Percentiles rank a stretch among this genome's conserved stretches.
These are phyloP conservation scores for Borealophlyctis nickersoniae DNA, from an alignment of 192 early-diverging fungal genomes.

Conservation along the genomic window DNA sequence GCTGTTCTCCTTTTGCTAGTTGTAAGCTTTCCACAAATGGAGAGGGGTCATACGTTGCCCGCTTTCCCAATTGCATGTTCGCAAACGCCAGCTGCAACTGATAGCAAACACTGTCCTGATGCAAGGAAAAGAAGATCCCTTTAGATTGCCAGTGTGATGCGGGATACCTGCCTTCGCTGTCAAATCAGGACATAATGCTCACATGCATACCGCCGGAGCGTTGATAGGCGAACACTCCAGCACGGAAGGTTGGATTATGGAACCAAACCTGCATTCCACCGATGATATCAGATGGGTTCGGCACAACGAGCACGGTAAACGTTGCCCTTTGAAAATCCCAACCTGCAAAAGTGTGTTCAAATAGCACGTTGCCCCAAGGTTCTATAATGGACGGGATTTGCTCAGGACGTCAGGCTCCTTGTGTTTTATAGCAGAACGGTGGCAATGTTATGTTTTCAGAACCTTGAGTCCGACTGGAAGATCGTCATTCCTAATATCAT, in stretches of 20 bases:
- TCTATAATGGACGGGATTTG: too few species aligned
- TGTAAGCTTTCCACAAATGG: neutral
- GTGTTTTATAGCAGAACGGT: too few species aligned
- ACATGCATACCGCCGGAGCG: neutral
- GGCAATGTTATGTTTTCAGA: too few species aligned
- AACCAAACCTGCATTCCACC: neutral
- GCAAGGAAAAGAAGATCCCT: too few species aligned
- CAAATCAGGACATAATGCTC: neutral
- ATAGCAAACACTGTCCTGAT: too few species aligned
- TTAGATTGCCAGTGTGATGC: too few species aligned
- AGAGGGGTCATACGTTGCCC: neutral
- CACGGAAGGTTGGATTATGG: neutral
- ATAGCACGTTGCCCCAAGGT: neutral
- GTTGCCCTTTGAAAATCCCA: too few species aligned
- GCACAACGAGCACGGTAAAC: too few species aligned
- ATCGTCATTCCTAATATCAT: too few species aligned
- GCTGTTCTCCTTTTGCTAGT: neutral
- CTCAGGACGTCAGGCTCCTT: too few species aligned
- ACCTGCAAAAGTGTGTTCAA: neutral
- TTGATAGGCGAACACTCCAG: neutral
- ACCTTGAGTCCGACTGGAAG: neutral
- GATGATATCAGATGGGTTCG: too few species aligned
- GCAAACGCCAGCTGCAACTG: neutral
- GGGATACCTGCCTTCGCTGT: neutral
- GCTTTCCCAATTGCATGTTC: neutral